Conservation (phyloP, 306 rosid genomes). For the Quercus variabilis region DNA sequence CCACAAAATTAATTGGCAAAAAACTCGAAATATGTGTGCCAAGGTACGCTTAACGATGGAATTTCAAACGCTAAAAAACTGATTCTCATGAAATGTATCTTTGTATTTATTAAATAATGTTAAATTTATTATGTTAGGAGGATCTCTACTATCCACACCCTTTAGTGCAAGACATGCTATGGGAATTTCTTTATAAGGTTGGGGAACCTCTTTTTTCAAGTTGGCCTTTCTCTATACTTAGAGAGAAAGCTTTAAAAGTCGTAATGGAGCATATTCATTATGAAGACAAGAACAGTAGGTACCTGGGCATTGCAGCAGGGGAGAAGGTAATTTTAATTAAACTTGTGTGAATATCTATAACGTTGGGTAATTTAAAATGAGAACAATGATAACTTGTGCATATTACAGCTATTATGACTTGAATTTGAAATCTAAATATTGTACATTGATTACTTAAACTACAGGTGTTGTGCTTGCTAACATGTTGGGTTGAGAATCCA, state of each 20-base stretch:
- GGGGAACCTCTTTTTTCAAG: conserved; percentile 42
- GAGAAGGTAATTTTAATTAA: conserved; percentile 35
- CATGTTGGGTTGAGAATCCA: conserved; percentile 67
- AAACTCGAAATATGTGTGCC: conserved; percentile 40
- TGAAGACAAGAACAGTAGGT: conserved; percentile 59
- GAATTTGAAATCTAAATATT: too few species aligned
- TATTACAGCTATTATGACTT: too few species aligned
- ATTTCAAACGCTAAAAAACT: neutral
- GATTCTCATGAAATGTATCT: neutral
- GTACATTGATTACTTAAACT: neutral
- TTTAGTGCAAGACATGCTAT: conserved; percentile 54
- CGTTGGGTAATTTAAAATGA: too few species aligned
- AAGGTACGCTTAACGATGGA: conserved; percentile 18
- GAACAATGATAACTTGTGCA: too few species aligned
- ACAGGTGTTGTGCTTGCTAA: conserved; percentile 50
- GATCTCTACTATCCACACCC: conserved; percentile 72
- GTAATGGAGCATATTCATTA: conserved; percentile 57
- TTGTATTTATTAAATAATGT: neutral
- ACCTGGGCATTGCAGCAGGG: conserved; percentile 61
- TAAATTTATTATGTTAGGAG: conserved; percentile 38
- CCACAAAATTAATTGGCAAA: conserved; percentile 40
- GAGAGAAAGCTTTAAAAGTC: conserved; percentile 44
- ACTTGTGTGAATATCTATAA: too few species aligned
- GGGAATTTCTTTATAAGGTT: conserved; percentile 58
- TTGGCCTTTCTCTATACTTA: conserved; percentile 55